Conservation (phyloP, 345 rosid species). For the Clarkia xantiana region DNA sequence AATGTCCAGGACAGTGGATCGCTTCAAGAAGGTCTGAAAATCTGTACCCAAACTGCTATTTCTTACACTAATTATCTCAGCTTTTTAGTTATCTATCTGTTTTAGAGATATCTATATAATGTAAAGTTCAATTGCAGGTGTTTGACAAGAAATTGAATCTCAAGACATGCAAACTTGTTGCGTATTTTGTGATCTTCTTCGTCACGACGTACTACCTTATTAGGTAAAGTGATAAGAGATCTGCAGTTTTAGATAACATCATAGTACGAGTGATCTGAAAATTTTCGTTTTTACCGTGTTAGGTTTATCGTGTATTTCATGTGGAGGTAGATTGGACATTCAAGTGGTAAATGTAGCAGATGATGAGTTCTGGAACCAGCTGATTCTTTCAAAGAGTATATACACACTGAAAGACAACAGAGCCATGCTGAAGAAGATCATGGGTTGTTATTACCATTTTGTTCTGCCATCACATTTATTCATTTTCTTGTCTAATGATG, state of each 20-base stretch:
- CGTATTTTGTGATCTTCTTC: slow-evolving; percentile 2
- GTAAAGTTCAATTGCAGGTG: slow-evolving; percentile 31
- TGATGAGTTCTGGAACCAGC: no score
- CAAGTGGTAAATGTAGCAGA: no score
- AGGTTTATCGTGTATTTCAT: slow-evolving; percentile 1
- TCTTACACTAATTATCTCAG: background rate
- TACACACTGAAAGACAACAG: no score
- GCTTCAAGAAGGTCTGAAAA: slow-evolving; percentile 57
- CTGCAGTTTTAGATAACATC: background rate
- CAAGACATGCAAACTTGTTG: background rate
- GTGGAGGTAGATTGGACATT: background rate
- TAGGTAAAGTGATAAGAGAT: background rate
- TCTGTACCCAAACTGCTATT: background rate
- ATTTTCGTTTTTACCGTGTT: background rate
- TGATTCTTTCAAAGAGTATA: no score
- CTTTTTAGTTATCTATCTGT: slow-evolving; percentile 1
- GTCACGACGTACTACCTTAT: background rate
- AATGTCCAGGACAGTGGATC: slow-evolving; percentile 80
- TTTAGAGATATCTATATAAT: no score
- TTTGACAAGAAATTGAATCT: slow-evolving; percentile 12
- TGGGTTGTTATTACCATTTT: no score
- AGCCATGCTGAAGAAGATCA: no score
- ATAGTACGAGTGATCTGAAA: background rate
- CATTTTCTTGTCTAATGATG: no score
- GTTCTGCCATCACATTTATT: no score